A percentile compares a stretch with the other conserved stretches of the same genome.
phyloP scores from a whole-genome alignment of 2,329 filamentous ascomycete species.

The Mollisiaceae sp. region DNA sequence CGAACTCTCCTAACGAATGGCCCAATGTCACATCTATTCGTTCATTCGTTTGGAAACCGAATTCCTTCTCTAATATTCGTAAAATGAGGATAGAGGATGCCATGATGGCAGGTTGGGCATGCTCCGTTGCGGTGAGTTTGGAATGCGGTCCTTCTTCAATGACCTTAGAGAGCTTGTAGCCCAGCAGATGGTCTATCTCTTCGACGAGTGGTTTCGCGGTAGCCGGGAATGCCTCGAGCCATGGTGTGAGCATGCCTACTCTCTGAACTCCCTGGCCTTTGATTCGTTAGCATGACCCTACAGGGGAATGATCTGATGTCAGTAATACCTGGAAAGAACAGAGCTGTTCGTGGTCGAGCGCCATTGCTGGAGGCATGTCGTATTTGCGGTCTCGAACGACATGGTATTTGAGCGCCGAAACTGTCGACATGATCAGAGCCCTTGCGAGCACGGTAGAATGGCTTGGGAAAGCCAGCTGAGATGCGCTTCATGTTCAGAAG shows the following conservation, averaged over 20 bases:
- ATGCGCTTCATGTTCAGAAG: constrained; percentile 37
- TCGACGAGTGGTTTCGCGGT: constrained; percentile 80
- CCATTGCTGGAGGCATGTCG: constrained; percentile 37
- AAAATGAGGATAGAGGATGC: constrained; percentile 90
- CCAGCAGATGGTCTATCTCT: constrained; percentile 80
- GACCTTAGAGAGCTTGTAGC: constrained; percentile 74
- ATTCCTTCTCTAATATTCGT: constrained; percentile 84
- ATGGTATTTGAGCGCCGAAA: neutral
- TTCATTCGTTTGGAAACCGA: constrained; percentile 73
- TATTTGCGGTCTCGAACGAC: constrained; percentile 16
- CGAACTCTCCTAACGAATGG: constrained; percentile 92
- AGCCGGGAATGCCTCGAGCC: constrained; percentile 83
- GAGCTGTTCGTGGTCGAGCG: constrained; percentile 42
- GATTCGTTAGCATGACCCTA: constrained; percentile 18
- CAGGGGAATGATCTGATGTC: constrained; percentile 8
- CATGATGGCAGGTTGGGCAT: constrained; percentile 96
- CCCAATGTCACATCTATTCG: constrained; percentile 84
- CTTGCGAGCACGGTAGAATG: constrained; percentile 16
- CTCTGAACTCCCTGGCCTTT: constrained; percentile 87
- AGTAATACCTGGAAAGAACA: constrained; percentile 46
- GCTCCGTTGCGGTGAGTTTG: constrained; percentile 78
- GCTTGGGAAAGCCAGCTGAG: constrained; percentile 32
- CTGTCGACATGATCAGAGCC: neutral
- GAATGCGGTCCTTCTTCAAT: constrained; percentile 82
- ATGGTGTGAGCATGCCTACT: constrained; percentile 84